Evolutionary conservation across 768 basidiomycete genomes (phyloP).

Genomic region (Rhizopogon salebrosus): DNA sequence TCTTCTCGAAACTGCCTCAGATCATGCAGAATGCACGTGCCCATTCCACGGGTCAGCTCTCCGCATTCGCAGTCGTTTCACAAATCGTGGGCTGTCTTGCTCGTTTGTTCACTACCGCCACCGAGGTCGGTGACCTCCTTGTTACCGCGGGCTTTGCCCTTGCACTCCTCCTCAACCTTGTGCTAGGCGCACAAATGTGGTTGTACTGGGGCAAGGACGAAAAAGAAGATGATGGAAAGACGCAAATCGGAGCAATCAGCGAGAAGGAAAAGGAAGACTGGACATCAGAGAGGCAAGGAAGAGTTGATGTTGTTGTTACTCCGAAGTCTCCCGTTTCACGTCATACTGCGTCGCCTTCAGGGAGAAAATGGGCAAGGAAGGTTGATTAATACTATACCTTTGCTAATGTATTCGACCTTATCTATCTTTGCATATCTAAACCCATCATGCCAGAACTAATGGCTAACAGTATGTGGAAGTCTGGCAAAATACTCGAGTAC

Average conservation of each 20-base stretch:
- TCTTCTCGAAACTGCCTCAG: conserved; percentile 93
- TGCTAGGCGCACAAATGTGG: conserved; percentile 84
- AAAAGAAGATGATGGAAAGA: conserved; percentile 21
- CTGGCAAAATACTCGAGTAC: background rate
- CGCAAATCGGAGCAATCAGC: conserved; percentile 12
- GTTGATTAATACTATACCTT: conserved; percentile 45
- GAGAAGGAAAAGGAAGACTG: conserved; percentile 25
- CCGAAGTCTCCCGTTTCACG: conserved; percentile 39
- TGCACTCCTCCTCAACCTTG: conserved; percentile 74
- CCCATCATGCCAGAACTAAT: background rate
- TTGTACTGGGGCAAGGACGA: conserved; percentile 69
- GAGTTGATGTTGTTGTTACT: conserved; percentile 40
- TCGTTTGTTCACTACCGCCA: conserved; percentile 87
- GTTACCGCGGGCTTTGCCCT: conserved; percentile 81
- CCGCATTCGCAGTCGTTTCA: conserved; percentile 84
- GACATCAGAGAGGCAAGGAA: conserved; percentile 19
- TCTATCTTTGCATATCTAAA: background rate
- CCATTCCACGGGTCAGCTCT: conserved; percentile 87
- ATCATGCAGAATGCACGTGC: conserved; percentile 76
- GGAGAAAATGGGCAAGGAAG: conserved; percentile 71
- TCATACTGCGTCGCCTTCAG: conserved; percentile 40
- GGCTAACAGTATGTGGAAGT: background rate
- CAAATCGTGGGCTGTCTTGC: conserved; percentile 89
- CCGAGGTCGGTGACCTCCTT: conserved; percentile 80
- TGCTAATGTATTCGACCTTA: conserved; percentile 15